Percentiles rank a stretch among this genome's conserved stretches.
These are phyloP conservation scores for Sugiyamaella chiloensis DNA, from an alignment of 805 yeast genomes.

Conservation along the genomic window DNA sequence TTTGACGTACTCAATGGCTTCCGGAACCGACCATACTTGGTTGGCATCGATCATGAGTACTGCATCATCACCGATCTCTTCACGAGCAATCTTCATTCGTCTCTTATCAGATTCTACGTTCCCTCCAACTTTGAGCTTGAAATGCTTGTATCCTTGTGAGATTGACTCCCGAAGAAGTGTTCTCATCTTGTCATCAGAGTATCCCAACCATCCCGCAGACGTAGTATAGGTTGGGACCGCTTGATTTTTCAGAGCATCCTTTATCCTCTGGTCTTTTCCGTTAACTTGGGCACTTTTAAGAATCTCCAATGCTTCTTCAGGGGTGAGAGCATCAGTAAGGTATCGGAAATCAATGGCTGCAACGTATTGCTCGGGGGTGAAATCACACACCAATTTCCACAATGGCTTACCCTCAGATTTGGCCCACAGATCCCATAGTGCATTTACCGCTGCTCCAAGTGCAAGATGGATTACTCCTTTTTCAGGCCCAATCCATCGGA, in stretches of 20 bases:
- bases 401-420: constrained; percentile 38
- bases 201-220: constrained; percentile 47
- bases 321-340: constrained; percentile 43
- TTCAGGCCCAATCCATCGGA: constrained; percentile 47
- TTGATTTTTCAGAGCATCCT: constrained; percentile 33
- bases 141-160: constrained; percentile 39
- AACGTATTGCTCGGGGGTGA: constrained; percentile 42
- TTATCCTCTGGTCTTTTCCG: constrained; percentile 35
- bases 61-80: constrained; percentile 39
- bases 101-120: constrained; percentile 38
- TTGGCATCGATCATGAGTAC: constrained; percentile 37
- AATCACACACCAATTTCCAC: constrained; percentile 42
- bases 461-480: constrained; percentile 43
- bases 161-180: constrained; percentile 34
- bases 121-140: constrained; percentile 44
- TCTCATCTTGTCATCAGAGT: constrained; percentile 41
- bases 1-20: constrained; percentile 35
- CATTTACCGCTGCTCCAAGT: constrained; percentile 41
- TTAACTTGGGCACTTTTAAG: constrained; percentile 29
- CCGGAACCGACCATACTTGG: constrained; percentile 38
- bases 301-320: constrained; percentile 39
- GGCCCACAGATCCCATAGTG: constrained; percentile 46
- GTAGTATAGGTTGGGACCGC: constrained; percentile 47
- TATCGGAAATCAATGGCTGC: constrained; percentile 42
- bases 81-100: constrained; percentile 38